phyloP scores from a whole-genome alignment of 2,329 filamentous ascomycete species.

The Penicillium verrucosum region DNA sequence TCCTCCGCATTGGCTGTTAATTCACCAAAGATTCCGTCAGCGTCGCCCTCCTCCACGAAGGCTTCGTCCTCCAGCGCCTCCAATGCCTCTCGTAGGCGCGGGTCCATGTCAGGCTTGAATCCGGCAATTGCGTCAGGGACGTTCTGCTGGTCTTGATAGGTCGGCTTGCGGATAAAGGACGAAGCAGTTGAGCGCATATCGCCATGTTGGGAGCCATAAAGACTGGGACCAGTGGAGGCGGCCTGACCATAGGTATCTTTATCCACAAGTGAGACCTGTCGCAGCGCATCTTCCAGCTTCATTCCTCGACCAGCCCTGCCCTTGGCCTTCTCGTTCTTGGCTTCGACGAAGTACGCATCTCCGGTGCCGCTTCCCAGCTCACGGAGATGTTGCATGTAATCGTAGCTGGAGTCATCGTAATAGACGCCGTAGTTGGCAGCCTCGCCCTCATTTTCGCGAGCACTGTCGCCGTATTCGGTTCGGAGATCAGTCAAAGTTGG shows the following conservation, averaged over 20 bases:
- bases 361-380: slow-evolving; percentile 71
- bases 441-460: slow-evolving; percentile 86
- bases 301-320: slow-evolving; percentile 63
- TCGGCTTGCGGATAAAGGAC: slow-evolving; percentile 71
- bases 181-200: slow-evolving; percentile 52
- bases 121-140: slow-evolving; percentile 87
- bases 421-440: slow-evolving; percentile 91
- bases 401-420: slow-evolving; percentile 92
- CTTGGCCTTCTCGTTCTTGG: slow-evolving; percentile 59
- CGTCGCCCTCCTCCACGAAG: slow-evolving; percentile 73
- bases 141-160: slow-evolving; percentile 90
- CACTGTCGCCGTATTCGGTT: slow-evolving; percentile 62
- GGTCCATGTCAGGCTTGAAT: slow-evolving; percentile 98
- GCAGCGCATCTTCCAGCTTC: slow-evolving; percentile 82
- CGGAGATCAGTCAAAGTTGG: slow-evolving; percentile 72
- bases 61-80: slow-evolving; percentile 94
- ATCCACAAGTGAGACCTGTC: slow-evolving; percentile 52
- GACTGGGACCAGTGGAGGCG: slow-evolving; percentile 28
- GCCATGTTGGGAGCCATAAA: slow-evolving; percentile 44
- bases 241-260: slow-evolving; percentile 20
- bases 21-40: slow-evolving; percentile 78
- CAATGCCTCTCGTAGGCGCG: slow-evolving; percentile 80
- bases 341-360: slow-evolving; percentile 79
- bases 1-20: slow-evolving; percentile 66
- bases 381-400: slow-evolving; percentile 98